phyloP scores from a whole-genome alignment of 805 yeast species.

The Hanseniaspora clermontiae region DNA sequence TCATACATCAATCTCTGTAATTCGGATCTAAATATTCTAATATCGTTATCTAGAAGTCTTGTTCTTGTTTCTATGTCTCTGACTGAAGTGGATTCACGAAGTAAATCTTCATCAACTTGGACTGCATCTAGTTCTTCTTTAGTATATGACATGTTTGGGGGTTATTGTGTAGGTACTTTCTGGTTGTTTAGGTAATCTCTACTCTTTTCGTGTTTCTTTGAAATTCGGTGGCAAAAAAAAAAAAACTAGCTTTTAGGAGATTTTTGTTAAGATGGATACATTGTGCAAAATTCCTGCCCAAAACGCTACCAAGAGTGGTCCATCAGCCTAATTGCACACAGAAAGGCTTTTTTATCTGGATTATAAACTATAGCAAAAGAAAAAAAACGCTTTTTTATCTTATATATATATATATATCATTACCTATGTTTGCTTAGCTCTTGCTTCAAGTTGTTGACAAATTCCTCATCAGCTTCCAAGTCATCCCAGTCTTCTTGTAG shows the following conservation, averaged over 20 bases:
- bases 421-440: conserved; percentile 24
- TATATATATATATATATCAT: background rate
- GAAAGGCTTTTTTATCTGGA: too few relatives aligned
- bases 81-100: conserved; percentile 44
- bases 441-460: conserved; percentile 57
- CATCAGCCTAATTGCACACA: background rate
- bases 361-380: background rate
- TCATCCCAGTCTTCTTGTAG: conserved; percentile 96
- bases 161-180: background rate
- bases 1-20: conserved; percentile 83
- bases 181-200: background rate
- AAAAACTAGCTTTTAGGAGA: background rate
- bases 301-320: background rate
- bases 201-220: background rate
- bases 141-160: conserved; percentile 23
- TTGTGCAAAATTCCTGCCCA: background rate
- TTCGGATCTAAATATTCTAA: conserved; percentile 88
- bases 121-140: conserved; percentile 61
- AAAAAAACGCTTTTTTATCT: background rate
- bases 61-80: conserved; percentile 77
- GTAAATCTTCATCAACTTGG: conserved; percentile 37
- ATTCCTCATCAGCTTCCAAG: conserved; percentile 84
- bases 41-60: conserved; percentile 82
- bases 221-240: conserved; percentile 3
- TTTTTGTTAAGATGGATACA: background rate